Conservation (phyloP, 495 filamentous ascomycete species). For the Aspergillus funiculosus region DNA sequence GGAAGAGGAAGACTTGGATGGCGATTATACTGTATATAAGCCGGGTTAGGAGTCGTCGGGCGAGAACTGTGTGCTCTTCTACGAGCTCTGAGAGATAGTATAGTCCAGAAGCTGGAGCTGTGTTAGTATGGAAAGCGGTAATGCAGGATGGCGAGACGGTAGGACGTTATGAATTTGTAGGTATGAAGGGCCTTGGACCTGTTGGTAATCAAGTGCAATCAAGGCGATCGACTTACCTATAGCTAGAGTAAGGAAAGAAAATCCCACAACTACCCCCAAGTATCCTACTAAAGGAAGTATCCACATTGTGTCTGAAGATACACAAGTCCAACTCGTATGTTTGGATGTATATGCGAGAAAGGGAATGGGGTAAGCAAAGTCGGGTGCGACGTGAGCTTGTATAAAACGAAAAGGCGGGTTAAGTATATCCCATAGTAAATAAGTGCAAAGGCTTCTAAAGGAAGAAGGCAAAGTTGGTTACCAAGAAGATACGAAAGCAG, state of each 20-base stretch:
- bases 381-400: too few relatives aligned
- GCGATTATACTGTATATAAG: slow-evolving; percentile 81
- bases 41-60: slow-evolving; percentile 73
- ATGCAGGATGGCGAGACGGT: background rate
- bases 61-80: slow-evolving; percentile 91
- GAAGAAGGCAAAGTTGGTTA: background rate
- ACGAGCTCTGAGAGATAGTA: slow-evolving; percentile 98
- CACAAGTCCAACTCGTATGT: background rate
- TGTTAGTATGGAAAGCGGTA: slow-evolving; percentile 1
- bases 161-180: background rate
- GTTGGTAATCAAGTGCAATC: background rate
- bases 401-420: too few relatives aligned
- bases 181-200: background rate
- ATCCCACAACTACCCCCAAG: slow-evolving; percentile 78
- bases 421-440: background rate
- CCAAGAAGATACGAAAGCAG: background rate
- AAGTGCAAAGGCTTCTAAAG: background rate
- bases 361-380: background rate
- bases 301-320: slow-evolving; percentile 57
- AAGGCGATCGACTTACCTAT: slow-evolving; percentile 59
- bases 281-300: slow-evolving; percentile 88
- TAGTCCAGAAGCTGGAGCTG: slow-evolving; percentile 71
- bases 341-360: background rate
- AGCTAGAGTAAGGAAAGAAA: slow-evolving; percentile 85
- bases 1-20: slow-evolving; percentile 64